Evolutionary conservation across 371 early-diverging fungal genomes (phyloP), one percentile per base, ranked within the genome.

Genomic region (Saksenaea vasiformis): DNA sequence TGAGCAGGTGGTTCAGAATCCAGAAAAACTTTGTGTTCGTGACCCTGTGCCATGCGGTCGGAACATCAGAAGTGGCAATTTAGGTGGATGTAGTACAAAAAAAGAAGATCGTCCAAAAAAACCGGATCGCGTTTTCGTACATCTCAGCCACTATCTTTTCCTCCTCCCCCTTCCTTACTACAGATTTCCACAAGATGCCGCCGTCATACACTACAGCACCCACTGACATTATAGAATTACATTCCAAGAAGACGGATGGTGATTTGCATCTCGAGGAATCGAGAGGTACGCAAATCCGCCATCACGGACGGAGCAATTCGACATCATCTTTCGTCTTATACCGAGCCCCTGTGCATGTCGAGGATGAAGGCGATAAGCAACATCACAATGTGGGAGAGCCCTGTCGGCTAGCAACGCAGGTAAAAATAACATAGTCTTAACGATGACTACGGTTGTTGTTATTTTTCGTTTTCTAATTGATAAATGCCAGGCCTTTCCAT

Each of bases 401-500:
- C n/a, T 65, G 64, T 47, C 60, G 60, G 19, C 51, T 73, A 3
- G 74, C 74, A 9, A 58, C 67, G 44, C 74, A 73, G 38, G 74
- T 73, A 64, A 67, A 37, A n/a, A 13, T 51, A 22, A 22, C 51
- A 47, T 10, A 31, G 31, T n/a, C 31, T 31, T 31, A 31, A 4
- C 31, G 2, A 31, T 31, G 31, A 31, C 31, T 31, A 31, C 31
- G 31, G 4, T 31, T 31, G 19, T 10, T 5, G 17, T 10, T 47
- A 1, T 10, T 19, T 47, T 26, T 47, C 22, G 9, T 47, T 47
- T 47, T 22, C 24, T 5, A 47, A 47, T 37, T n/a, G 13, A 59
- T 39, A 34, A 63, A 93, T 85, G 90, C 90, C 34, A 93, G 85
- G 90, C 90, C 34, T 69, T 89, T 34, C 91, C 93, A 8, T 89